phyloP scores from a whole-genome alignment of 73 alveolate genomes.

The Paramecium caudatum region DNA sequence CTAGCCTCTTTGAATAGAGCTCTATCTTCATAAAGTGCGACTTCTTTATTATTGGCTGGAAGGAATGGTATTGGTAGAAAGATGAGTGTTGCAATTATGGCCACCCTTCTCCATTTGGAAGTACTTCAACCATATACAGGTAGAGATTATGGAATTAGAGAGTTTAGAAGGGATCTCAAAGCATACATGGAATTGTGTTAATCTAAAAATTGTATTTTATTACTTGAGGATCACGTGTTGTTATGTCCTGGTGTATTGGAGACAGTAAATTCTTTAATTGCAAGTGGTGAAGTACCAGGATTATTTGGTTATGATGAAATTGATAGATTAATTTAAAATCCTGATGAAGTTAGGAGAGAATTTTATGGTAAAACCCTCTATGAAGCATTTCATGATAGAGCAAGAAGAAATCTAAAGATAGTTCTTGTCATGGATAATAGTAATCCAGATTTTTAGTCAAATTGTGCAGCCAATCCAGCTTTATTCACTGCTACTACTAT shows the following conservation, averaged over 20 bases:
- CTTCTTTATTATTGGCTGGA: conserved; percentile 94
- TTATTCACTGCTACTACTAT: conserved; percentile 95
- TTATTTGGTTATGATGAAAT: conserved; percentile 98
- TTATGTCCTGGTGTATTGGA: conserved; percentile 89
- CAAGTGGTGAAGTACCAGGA: conserved; percentile 99
- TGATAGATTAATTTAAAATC: conserved; percentile 88
- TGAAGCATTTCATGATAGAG: conserved; percentile 79
- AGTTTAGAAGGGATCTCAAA: conserved; percentile 97
- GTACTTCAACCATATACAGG: conserved; percentile 85
- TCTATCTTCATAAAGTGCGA: conserved; percentile 77
- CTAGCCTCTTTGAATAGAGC: conserved; percentile 87
- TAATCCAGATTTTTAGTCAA: conserved; percentile 94
- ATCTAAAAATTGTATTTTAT: conserved; percentile 88
- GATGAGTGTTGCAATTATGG: conserved; percentile 85
- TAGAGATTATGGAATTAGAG: conserved; percentile 89
- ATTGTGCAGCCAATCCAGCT: conserved; percentile 99
- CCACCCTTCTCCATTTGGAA: conserved; percentile 88
- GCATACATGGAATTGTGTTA: conserved; percentile 90
- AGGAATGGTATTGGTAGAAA: conserved; percentile 99
- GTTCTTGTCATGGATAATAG: conserved; percentile 97
- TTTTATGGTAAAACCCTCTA: conserved; percentile 72
- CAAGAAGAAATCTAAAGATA: conserved; percentile 93
- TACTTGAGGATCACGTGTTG: conserved; percentile 98
- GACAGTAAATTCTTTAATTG: conserved; percentile 93
- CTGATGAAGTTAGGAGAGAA: conserved; percentile 75